These are phyloP conservation scores for Fusarium coffeatum DNA, from an alignment of 2,329 filamentous ascomycete genomes.

Conservation along the genomic window DNA sequence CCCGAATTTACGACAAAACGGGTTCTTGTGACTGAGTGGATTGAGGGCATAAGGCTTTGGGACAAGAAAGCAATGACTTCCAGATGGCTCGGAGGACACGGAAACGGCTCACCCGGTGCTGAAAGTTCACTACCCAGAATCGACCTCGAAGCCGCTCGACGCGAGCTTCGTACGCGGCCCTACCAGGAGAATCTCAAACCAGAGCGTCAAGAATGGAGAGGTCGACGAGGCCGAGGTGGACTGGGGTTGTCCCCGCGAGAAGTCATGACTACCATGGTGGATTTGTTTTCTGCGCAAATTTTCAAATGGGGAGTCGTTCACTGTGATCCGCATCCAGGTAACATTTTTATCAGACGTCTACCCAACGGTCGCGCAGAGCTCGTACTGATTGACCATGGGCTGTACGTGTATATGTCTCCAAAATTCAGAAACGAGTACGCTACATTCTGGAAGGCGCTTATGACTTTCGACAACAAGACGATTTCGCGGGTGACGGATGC, in stretches of 20 bases:
- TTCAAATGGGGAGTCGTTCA: constrained; percentile 97
- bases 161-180: constrained; percentile 62
- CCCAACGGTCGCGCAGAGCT: constrained; percentile 87
- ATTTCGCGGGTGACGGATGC: constrained; percentile 76
- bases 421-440: constrained; percentile 88
- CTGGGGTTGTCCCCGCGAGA: constrained; percentile 84
- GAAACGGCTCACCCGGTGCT: constrained; percentile 81
- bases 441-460: constrained; percentile 90
- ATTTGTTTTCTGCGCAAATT: constrained; percentile 97
- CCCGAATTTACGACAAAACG: constrained; percentile 83
- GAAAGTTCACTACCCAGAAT: constrained; percentile 70
- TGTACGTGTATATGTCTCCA: constrained; percentile 91
- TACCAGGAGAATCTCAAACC: constrained; percentile 77
- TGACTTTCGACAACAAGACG: constrained; percentile 91
- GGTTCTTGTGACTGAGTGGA: constrained; percentile 96
- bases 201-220: constrained; percentile 81
- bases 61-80: constrained; percentile 85
- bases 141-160: constrained; percentile 59
- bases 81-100: constrained; percentile 82
- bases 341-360: constrained; percentile 92
- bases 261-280: constrained; percentile 96
- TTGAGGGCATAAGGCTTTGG: constrained; percentile 93
- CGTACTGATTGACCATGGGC: constrained; percentile 95
- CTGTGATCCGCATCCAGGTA: constrained; percentile 96
- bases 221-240: constrained; percentile 77